These are phyloP conservation scores for Panus rudis DNA, from an alignment of 768 basidiomycete species.

Conservation along the genomic window DNA sequence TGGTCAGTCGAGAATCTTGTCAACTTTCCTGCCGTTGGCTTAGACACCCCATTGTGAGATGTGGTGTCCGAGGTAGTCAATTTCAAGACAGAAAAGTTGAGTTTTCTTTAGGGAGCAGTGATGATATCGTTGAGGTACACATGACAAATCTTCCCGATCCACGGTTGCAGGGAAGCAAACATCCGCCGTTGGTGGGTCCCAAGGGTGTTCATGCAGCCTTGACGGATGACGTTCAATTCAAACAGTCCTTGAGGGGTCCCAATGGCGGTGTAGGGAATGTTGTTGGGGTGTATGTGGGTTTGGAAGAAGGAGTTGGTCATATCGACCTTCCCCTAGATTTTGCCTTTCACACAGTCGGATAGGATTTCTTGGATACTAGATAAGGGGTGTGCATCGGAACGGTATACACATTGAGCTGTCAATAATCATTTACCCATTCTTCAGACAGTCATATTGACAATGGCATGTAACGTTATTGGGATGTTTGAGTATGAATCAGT, in stretches of 20 bases:
- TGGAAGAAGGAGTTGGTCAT: constrained; percentile 39
- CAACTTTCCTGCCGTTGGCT: constrained; percentile 19
- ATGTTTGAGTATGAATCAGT: constrained; percentile 14
- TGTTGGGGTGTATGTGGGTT: constrained; percentile 22
- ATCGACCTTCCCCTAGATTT: constrained; percentile 31
- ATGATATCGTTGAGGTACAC: constrained; percentile 16
- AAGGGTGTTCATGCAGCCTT: constrained; percentile 17
- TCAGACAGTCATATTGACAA: constrained; percentile 25
- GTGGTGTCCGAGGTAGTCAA: constrained; percentile 24
- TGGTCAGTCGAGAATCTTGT: constrained; percentile 25
- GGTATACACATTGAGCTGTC: constrained; percentile 11
- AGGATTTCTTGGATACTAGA: constrained; percentile 16
- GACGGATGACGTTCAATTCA: constrained; percentile 27
- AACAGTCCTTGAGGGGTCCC: constrained; percentile 27
- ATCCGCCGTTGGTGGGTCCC: constrained; percentile 12
- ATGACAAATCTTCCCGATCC: constrained; percentile 6
- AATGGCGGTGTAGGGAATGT: constrained; percentile 34
- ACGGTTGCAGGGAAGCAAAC: constrained; percentile 7
- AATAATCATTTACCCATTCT: constrained; percentile 23
- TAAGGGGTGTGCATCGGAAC: constrained; percentile 12
- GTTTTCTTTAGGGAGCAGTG: constrained; percentile 24
- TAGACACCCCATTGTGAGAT: constrained; percentile 22
- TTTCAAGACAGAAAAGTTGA: constrained; percentile 14
- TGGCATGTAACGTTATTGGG: constrained; percentile 11
- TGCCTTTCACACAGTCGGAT: constrained; percentile 28